These are phyloP conservation scores for Butyriboletus loyo DNA, from an alignment of 768 basidiomycete species.

Conservation along the genomic window DNA sequence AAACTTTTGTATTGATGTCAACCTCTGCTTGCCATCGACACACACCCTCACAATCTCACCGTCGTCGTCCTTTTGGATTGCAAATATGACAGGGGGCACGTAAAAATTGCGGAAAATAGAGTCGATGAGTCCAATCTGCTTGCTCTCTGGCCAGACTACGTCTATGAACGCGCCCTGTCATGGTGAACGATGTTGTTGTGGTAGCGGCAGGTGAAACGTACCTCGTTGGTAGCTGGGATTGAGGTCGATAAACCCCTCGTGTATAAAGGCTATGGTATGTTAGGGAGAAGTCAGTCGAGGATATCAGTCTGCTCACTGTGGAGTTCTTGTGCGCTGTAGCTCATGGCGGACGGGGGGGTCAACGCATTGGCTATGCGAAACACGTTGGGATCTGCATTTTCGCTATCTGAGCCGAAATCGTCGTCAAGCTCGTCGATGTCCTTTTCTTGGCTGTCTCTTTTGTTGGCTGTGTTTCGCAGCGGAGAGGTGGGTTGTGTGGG, in stretches of 20 bases:
- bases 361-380: constrained; percentile 46
- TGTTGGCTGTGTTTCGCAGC: constrained; percentile 16
- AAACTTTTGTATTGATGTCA: constrained; percentile 47
- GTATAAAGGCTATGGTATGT: constrained; percentile 50
- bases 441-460: constrained; percentile 26
- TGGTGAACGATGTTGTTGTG: not conserved
- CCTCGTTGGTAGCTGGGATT: constrained; percentile 74
- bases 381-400: constrained; percentile 35
- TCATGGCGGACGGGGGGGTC: constrained; percentile 37
- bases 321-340: constrained; percentile 43
- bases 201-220: constrained; percentile 21
- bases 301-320: constrained; percentile 39
- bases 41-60: constrained; percentile 42
- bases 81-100: constrained; percentile 50
- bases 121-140: constrained; percentile 56
- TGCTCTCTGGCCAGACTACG: constrained; percentile 70
- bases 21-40: constrained; percentile 53
- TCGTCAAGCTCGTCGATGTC: constrained; percentile 51
- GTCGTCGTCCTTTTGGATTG: constrained; percentile 39
- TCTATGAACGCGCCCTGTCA: constrained; percentile 38
- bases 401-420: constrained; percentile 39
- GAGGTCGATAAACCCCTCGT: constrained; percentile 67
- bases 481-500: not conserved
- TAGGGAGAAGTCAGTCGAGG: not conserved
- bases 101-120: constrained; percentile 54